Evolutionary conservation across 176 grass and related monocot species (phyloP), one percentile per base, ranked within the genome.

Genomic region (Aegilops longissima): DNA sequence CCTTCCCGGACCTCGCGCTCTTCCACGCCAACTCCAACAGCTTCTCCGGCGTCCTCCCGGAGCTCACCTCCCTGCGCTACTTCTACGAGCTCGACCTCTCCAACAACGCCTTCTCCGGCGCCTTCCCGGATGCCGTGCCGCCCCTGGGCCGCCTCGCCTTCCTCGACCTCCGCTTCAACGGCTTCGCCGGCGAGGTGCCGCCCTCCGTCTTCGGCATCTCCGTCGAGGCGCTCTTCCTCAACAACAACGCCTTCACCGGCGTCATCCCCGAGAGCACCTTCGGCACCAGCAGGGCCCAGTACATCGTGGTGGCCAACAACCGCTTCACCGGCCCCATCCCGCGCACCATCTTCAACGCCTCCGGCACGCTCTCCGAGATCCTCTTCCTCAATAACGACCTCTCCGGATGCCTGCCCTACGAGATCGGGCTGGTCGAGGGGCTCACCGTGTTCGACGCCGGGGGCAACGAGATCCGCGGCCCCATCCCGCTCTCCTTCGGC

Each of bases 21-120:
- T 97, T 95, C 87, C 95, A 97, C 86, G 93, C 95, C 58, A 97
- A 97, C 79, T 97, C 95, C 83, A 97, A 97, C 89, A 82, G 85
- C 47, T 84, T 97, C 83, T 76, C 63, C 3, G 89, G 89, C 79
- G 40, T 9, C 0, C 76, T 97, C 16, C 93, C 93, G 2, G 64
- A 91, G 70, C 91, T 97, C 35, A 65, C 44, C 62, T 9, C 5
- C 65, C 80, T 97, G 13, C 64, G 0, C 0, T 97, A 66, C 90
- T 78, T 97, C 86, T 95, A 94, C 84, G 92, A 95, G 89, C 95
- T 97, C 5, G 93, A 97, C 78, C 83, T 97, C 63, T 93, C 90
- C 87, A 97, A 95, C 82, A 94, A 97, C 84, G 87, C 86, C 70
- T 80, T 91, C 87, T 86, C 63, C 12, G 92, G 90, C 2, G 0